These are phyloP conservation scores for Clathrus columnatus DNA, from an alignment of 768 basidiomycete species.

Conservation along the genomic window DNA sequence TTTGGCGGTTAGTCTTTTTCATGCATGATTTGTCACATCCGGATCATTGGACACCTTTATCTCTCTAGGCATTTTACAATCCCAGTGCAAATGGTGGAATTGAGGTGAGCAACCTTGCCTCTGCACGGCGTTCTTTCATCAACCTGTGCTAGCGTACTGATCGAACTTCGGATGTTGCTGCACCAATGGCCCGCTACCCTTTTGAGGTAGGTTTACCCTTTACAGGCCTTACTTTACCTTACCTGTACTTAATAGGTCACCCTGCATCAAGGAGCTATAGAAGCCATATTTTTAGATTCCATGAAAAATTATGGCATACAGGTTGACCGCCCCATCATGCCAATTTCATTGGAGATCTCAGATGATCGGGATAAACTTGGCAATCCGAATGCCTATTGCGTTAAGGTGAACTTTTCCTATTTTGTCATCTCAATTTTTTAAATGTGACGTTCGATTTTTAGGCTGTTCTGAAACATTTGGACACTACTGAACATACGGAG, in stretches of 20 bases:
- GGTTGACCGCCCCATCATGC: slow-evolving; percentile 43
- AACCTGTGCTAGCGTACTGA: slow-evolving; percentile 42
- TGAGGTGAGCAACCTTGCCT: slow-evolving; percentile 32
- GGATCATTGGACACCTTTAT: not conserved
- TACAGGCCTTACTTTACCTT: not conserved
- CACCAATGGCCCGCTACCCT: slow-evolving; percentile 56
- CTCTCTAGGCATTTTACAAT: slow-evolving; percentile 62
- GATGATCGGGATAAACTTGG: slow-evolving; percentile 32
- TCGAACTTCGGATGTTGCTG: slow-evolving; percentile 52
- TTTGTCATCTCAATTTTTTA: not conserved
- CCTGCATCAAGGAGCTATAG: slow-evolving; percentile 56
- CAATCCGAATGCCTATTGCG: slow-evolving; percentile 29
- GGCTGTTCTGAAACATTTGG: slow-evolving; percentile 31
- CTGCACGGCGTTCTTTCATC: not conserved
- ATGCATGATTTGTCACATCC: not conserved
- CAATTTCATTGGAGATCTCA: slow-evolving; percentile 39
- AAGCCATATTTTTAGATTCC: slow-evolving; percentile 49
- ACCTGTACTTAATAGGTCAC: slow-evolving; percentile 33
- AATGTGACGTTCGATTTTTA: not conserved
- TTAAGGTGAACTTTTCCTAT: slow-evolving; percentile 20
- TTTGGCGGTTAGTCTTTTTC: slow-evolving; percentile 41
- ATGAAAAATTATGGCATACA: slow-evolving; percentile 38
- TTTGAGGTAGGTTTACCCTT: slow-evolving; percentile 41
- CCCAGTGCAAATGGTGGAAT: slow-evolving; percentile 53
- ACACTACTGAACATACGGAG: slow-evolving; percentile 36